phyloP scores from a whole-genome alignment of 208 protist species.

The Trypanosoma platydactyli region DNA sequence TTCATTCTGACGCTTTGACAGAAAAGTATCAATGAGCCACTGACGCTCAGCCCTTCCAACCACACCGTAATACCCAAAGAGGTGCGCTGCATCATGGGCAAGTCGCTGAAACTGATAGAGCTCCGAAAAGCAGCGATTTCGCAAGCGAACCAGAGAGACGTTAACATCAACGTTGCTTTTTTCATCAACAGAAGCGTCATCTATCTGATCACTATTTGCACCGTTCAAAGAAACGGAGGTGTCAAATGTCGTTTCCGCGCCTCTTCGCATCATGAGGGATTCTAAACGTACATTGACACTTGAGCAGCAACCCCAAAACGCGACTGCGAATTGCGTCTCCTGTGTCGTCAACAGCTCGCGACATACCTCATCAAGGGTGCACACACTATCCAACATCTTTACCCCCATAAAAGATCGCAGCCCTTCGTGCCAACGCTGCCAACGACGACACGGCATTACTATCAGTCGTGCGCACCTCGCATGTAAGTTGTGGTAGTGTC shows the following conservation, averaged over 20 bases:
- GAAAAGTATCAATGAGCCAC: slow-evolving; percentile 49
- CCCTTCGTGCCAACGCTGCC: slow-evolving; percentile 41
- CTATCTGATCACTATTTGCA: not conserved
- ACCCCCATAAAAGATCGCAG: slow-evolving; percentile 19
- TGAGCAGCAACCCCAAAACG: slow-evolving; percentile 29
- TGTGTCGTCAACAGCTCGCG: slow-evolving; percentile 5
- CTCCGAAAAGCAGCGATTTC: slow-evolving; percentile 19
- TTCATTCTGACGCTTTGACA: slow-evolving; percentile 21
- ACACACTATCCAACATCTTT: not conserved
- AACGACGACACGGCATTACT: slow-evolving; percentile 29
- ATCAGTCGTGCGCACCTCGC: slow-evolving; percentile 27
- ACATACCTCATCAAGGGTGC: slow-evolving; percentile 8
- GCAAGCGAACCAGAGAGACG: slow-evolving; percentile 10
- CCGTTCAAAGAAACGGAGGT: not conserved
- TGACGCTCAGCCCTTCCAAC: slow-evolving; percentile 48
- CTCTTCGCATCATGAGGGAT: slow-evolving; percentile 7
- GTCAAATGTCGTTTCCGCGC: not conserved
- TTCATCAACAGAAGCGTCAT: not conserved
- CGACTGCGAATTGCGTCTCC: slow-evolving; percentile 20
- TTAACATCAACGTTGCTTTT: slow-evolving; percentile 6
- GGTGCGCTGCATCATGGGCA: slow-evolving; percentile 44
- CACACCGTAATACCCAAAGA: slow-evolving; percentile 40
- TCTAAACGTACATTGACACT: slow-evolving; percentile 24
- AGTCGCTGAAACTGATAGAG: slow-evolving; percentile 52
- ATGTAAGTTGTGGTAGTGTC: slow-evolving; percentile 49